Percentiles rank a stretch among this genome's conserved stretches.
phyloP scores from a whole-genome alignment of 192 early-diverging fungal species.

The Podila minutissima region DNA sequence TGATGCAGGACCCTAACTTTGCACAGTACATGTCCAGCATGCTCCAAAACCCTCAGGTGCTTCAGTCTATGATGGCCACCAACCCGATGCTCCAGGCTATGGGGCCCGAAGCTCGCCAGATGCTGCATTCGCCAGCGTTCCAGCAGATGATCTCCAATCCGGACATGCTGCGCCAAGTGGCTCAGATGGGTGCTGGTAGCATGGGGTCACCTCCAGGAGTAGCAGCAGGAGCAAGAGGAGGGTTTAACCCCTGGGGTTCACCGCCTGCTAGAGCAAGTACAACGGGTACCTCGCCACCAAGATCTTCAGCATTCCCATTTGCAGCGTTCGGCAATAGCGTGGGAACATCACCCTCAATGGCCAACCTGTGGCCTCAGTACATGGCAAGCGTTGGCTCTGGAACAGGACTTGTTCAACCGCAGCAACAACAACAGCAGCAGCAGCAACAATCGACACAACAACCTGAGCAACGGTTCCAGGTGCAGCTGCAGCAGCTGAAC shows the following conservation, averaged over 20 bases:
- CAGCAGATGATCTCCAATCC: slow-evolving; percentile 87
- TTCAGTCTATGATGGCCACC: slow-evolving; percentile 83
- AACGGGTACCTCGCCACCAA: slow-evolving; percentile 3
- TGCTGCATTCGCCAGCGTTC: slow-evolving; percentile 79
- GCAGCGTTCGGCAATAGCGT: slow-evolving; percentile 36
- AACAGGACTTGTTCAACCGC: slow-evolving; percentile 12
- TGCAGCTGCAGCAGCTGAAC: slow-evolving; percentile 82
- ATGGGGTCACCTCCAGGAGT: slow-evolving; percentile 11
- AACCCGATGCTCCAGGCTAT: slow-evolving; percentile 85
- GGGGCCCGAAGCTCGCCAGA: slow-evolving; percentile 83
- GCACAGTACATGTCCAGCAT: slow-evolving; percentile 82
- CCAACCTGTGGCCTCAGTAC: slow-evolving; percentile 12
- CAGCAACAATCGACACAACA: slow-evolving; percentile 26
- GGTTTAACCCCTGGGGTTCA: slow-evolving; percentile 10
- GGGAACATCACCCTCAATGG: slow-evolving; percentile 14
- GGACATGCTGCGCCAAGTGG: slow-evolving; percentile 75
- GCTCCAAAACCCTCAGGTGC: slow-evolving; percentile 82
- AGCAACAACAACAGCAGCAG: slow-evolving; percentile 12
- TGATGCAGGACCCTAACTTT: slow-evolving; percentile 88
- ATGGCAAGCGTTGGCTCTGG: slow-evolving; percentile 9
- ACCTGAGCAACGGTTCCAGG: slow-evolving; percentile 71
- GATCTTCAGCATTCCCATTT: slow-evolving; percentile 40
- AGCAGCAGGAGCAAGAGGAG: slow-evolving; percentile 4
- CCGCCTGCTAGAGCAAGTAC: slow-evolving; percentile 9
- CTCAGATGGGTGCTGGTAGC: slow-evolving; percentile 59